These are phyloP conservation scores for Nakazawaea sp. DNA, from an alignment of 805 yeast species.

Conservation along the genomic window DNA sequence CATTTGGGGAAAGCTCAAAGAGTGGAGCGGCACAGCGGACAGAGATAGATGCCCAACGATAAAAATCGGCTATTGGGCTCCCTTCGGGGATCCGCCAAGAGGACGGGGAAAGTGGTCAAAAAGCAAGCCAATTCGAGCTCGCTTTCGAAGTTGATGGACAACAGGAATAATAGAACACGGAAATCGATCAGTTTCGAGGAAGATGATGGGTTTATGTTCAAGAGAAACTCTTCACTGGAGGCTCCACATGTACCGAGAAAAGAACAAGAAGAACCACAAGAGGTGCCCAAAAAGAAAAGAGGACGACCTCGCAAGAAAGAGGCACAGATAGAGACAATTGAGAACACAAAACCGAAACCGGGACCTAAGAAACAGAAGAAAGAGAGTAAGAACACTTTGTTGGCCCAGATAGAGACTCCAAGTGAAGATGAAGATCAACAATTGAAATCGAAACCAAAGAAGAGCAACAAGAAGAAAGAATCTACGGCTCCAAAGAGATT, in stretches of 20 bases:
- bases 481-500: not conserved
- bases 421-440: slow-evolving; percentile 4
- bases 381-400: not conserved
- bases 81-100: no score
- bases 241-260: not conserved
- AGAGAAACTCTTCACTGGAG: slow-evolving; percentile 12
- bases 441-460: not conserved
- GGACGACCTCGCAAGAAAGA: no score
- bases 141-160: not conserved
- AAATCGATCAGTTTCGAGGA: slow-evolving; percentile 17
- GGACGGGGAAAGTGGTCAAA: no score
- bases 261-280: not conserved
- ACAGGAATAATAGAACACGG: not conserved
- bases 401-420: slow-evolving; percentile 6
- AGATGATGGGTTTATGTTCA: slow-evolving; percentile 26
- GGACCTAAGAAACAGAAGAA: slow-evolving; percentile 2
- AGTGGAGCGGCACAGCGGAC: no score
- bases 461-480: not conserved
- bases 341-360: not conserved
- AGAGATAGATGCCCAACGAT: no score
- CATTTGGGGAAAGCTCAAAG: no score
- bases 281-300: no score
- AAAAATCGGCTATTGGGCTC: no score
- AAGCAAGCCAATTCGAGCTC: no score
- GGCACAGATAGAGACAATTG: not conserved